Conservation (phyloP, 2,329 filamentous ascomycete species). For the Juglanconis sp. region DNA sequence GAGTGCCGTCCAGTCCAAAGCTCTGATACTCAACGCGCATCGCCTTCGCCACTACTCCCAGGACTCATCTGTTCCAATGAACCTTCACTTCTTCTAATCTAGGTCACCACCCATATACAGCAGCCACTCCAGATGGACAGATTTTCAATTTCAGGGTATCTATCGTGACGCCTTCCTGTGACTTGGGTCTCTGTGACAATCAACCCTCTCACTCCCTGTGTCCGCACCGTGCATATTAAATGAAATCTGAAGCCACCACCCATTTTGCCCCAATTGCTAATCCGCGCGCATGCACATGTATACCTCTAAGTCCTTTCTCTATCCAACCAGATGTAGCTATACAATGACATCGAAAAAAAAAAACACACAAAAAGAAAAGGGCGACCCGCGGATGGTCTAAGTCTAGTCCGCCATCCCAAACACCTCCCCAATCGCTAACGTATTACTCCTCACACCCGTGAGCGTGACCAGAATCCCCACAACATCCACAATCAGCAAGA, state of each 20-base stretch:
- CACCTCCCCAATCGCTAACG: conserved; percentile 75
- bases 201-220: too few species aligned
- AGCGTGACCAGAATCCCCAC: conserved; percentile 70
- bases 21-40: too few species aligned
- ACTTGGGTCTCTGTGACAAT: too few species aligned
- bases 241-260: background rate
- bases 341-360: background rate
- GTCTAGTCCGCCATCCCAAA: conserved; percentile 71
- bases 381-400: too few species aligned
- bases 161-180: background rate
- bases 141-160: background rate
- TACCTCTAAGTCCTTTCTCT: background rate
- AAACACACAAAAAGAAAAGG: background rate
- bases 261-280: too few species aligned
- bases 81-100: too few species aligned
- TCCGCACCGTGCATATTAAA: background rate
- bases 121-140: background rate
- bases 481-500: conserved; percentile 74
- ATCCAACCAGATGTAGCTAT: background rate
- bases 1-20: too few species aligned
- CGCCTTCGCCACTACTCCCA: too few species aligned
- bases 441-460: conserved; percentile 71
- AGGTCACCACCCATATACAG: too few species aligned
- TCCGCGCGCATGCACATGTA: background rate
- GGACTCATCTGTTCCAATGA: too few species aligned